Conservation (phyloP, 1,139 yeast genomes). For the Suhomyces coccinellae region DNA sequence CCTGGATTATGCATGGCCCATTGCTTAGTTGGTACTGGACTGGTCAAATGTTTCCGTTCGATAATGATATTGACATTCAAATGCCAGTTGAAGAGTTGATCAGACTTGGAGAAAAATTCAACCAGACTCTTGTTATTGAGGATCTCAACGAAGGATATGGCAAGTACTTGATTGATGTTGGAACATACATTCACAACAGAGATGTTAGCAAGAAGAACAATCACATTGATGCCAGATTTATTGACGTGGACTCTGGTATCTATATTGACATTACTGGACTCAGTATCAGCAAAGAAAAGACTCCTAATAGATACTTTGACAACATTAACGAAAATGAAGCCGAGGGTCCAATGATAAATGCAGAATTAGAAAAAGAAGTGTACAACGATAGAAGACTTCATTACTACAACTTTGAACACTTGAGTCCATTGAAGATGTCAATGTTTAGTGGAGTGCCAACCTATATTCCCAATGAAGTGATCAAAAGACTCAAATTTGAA, state of each 20-base stretch:
- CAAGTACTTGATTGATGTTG: conserved; percentile 27
- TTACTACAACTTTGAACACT: conserved; percentile 23
- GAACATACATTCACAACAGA: conserved; percentile 27
- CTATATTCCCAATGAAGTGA: conserved; percentile 18
- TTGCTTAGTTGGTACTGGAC: conserved; percentile 25
- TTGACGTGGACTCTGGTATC: conserved; percentile 30
- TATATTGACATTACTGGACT: conserved; percentile 30
- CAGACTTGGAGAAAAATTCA: conserved; percentile 17
- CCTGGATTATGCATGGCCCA: conserved; percentile 26
- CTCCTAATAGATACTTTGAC: conserved; percentile 12
- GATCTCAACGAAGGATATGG: conserved; percentile 30
- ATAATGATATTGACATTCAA: conserved; percentile 23
- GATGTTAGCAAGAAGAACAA: conserved; percentile 22
- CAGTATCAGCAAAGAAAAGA: conserved; percentile 17
- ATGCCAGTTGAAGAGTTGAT: conserved; percentile 23
- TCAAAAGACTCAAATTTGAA: conserved; percentile 20
- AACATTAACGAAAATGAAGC: conserved; percentile 15
- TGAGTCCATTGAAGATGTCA: conserved; percentile 24
- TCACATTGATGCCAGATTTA: conserved; percentile 30
- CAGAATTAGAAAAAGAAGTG: conserved; percentile 16
- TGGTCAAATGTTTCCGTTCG: conserved; percentile 25
- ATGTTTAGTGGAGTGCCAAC: conserved; percentile 24
- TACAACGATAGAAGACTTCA: conserved; percentile 27
- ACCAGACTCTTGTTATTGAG: conserved; percentile 25
- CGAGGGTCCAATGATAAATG: conserved; percentile 12